Evolutionary conservation across 176 grass and related monocot species (phyloP).

Genomic region (Oryza meridionalis): DNA sequence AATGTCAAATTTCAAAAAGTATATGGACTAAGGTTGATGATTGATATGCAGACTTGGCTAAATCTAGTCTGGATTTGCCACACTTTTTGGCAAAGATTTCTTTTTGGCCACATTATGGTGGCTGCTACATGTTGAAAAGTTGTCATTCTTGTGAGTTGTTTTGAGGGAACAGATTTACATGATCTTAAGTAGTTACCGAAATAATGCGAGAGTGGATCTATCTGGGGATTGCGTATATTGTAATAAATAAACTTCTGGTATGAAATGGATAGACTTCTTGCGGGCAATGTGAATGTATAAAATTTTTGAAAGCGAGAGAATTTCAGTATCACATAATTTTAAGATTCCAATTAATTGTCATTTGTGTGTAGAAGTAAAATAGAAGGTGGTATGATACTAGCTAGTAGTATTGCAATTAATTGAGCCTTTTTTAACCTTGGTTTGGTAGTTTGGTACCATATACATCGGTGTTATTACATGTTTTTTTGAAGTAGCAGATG

Average conservation of each 20-base stretch:
- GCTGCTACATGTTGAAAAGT: not conserved
- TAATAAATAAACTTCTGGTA: not conserved
- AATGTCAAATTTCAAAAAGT: not conserved
- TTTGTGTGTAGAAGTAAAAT: not conserved
- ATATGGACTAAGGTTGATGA: not conserved
- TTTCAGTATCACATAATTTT: not conserved
- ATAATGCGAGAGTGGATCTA: not conserved
- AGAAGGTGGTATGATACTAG: not conserved
- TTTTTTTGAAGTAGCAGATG: not conserved
- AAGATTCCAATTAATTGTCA: not conserved
- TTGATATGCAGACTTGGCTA: not conserved
- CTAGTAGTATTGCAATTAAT: too few relatives aligned
- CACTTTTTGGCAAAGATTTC: not conserved
- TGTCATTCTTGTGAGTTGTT: slow-evolving; percentile 7
- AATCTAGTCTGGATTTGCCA: not conserved
- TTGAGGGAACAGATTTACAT: not conserved
- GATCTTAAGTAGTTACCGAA: not conserved
- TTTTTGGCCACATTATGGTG: not conserved
- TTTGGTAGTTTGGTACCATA: not conserved
- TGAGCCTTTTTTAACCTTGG: not conserved
- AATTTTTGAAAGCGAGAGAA: not conserved
- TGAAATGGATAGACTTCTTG: not conserved
- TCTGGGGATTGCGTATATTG: not conserved
- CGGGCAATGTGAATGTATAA: not conserved
- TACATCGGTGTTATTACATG: not conserved